Conservation (phyloP, 768 basidiomycete species). For the Austroboletus festivus region DNA sequence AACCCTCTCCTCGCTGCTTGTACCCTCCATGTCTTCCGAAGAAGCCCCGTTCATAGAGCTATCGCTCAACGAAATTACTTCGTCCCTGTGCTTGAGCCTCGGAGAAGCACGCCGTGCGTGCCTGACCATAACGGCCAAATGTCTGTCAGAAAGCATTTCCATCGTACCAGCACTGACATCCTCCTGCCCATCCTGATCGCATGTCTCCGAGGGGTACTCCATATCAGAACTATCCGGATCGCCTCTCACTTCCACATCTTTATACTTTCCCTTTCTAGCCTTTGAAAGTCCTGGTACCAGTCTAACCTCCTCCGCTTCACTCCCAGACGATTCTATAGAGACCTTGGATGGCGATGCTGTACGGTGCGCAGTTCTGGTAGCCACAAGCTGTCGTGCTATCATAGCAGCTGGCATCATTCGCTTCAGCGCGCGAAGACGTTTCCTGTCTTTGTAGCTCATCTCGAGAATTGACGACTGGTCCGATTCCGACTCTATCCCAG, state of each 20-base stretch:
- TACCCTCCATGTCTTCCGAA: constrained; percentile 14
- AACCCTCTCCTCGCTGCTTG: constrained; percentile 27
- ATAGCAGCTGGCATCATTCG: constrained; percentile 57
- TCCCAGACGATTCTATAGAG: constrained; percentile 17
- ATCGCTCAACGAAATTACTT: constrained; percentile 26
- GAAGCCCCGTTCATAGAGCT: constrained; percentile 6
- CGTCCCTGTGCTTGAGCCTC: neutral
- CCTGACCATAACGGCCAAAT: constrained; percentile 20
- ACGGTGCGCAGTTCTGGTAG: constrained; percentile 9
- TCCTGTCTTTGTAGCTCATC: constrained; percentile 33
- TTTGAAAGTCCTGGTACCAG: constrained; percentile 53
- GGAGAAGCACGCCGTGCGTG: constrained; percentile 17
- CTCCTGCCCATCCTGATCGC: neutral
- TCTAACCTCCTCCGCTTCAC: constrained; percentile 37
- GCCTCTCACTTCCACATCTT: constrained; percentile 47
- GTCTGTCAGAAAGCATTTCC: constrained; percentile 11
- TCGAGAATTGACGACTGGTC: constrained; percentile 10
- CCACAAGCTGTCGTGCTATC: constrained; percentile 36
- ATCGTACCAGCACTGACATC: neutral
- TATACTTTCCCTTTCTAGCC: constrained; percentile 35
- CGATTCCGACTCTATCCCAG: constrained; percentile 18
- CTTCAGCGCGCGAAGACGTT: constrained; percentile 36
- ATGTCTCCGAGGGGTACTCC: constrained; percentile 7
- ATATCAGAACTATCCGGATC: constrained; percentile 61
- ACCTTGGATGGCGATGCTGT: constrained; percentile 8